Evolutionary conservation across 2,329 filamentous ascomycete species (phyloP).

Genomic region (Alternaria longipes): DNA sequence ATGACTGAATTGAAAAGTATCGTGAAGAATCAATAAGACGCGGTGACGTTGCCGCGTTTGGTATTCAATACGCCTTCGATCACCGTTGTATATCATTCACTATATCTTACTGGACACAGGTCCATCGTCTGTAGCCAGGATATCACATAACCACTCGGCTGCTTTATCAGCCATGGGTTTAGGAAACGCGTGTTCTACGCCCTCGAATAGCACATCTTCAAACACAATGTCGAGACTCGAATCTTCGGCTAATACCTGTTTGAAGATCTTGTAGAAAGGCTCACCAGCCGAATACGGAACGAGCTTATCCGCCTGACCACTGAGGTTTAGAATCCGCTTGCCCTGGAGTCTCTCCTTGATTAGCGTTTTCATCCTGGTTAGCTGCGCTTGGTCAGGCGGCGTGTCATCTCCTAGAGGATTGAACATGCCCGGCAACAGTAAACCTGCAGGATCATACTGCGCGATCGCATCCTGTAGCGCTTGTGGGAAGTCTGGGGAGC

Average conservation of each 20-base stretch:
- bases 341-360: conserved; percentile 59
- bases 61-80: background rate
- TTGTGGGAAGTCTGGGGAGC: conserved; percentile 78
- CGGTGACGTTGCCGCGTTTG: background rate
- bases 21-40: too few relatives aligned
- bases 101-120: conserved; percentile 38
- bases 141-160: conserved; percentile 66
- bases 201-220: conserved; percentile 73
- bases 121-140: conserved; percentile 38
- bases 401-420: conserved; percentile 37
- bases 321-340: conserved; percentile 49
- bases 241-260: conserved; percentile 65
- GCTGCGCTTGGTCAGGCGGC: conserved; percentile 46
- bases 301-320: conserved; percentile 74
- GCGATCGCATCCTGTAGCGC: conserved; percentile 71
- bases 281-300: conserved; percentile 72
- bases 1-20: too few relatives aligned
- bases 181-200: conserved; percentile 75
- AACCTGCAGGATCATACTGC: conserved; percentile 76
- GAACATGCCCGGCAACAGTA: conserved; percentile 65
- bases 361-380: conserved; percentile 36
- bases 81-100: background rate
- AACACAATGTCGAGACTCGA: conserved; percentile 61
- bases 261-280: conserved; percentile 70
- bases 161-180: conserved; percentile 73